Base-by-base conservation (phyloP, 2,329 filamentous ascomycete species). In the Aspergillus persii region DNA sequence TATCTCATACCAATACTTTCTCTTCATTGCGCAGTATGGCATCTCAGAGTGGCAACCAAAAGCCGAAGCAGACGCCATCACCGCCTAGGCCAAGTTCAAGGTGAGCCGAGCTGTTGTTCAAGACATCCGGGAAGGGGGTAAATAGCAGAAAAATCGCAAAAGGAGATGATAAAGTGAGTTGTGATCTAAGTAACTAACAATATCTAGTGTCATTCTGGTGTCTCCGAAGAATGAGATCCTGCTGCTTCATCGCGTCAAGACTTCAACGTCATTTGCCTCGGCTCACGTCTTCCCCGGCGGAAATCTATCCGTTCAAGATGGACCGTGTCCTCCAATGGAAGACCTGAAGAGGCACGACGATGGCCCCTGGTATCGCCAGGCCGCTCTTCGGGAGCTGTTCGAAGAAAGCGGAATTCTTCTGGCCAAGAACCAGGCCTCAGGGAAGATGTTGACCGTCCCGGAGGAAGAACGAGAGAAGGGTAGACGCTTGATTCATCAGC, bases 251-350 rank as follows among this genome's bases (percentile, higher is more conserved):
- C 88, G 95, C 62, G 91, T 96, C 2, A 84, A 88, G 64, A 92
- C 89, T 1, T 95, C 91, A 0, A 86, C 85, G 1, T 89, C 92
- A 2, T 98, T 97, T 70, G 86, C 94, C 3, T 94, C 91, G 0
- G 95, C 94, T 0, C 92, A 98, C 71, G 95, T 99, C 61, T 99
- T 99, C 66, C 94, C 95, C 0, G 95, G 95, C 36, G 95, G 95
- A 5, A 82, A 96, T 26, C 89, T 92, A 11, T 75, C 84, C 0
- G 84, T 84, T 23, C 91, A 96, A 68, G 94, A 98, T 67, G 92
- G 90, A 33, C 67, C 74, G 23, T 78, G 82, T 11, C 81, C 85
- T 0, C 75, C 76, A 0, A 70, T 76, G 0, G 81, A 81, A 15
- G 80, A 85, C 30, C 74, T 79, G 0, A 78, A 76, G 8, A 79